phyloP scores from a whole-genome alignment of 495 filamentous ascomycete genomes.

The Daldinia vernicosa region DNA sequence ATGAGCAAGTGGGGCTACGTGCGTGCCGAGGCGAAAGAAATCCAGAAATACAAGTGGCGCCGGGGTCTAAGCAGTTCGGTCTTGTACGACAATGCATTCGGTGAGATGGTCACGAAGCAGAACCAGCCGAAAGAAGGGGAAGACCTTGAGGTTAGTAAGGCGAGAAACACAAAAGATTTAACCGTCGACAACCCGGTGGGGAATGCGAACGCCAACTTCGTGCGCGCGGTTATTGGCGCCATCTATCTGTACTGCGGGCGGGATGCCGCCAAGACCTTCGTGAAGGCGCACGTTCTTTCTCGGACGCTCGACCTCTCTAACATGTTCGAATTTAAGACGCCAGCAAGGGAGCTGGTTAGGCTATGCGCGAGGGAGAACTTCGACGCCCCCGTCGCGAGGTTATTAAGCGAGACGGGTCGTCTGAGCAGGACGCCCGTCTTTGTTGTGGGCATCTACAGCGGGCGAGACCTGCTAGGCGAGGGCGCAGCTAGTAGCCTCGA shows the following conservation, averaged over 20 bases:
- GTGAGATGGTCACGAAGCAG: slow-evolving; percentile 59
- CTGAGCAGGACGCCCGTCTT: slow-evolving; percentile 84
- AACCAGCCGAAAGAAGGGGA: slow-evolving; percentile 20
- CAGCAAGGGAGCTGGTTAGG: slow-evolving; percentile 78
- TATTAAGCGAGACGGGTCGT: slow-evolving; percentile 89
- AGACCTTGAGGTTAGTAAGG: slow-evolving; percentile 41
- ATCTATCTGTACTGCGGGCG: slow-evolving; percentile 82
- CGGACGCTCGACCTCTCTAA: slow-evolving; percentile 77
- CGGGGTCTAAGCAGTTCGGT: slow-evolving; percentile 75
- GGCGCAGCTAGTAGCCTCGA: slow-evolving; percentile 77
- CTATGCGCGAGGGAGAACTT: slow-evolving; percentile 91
- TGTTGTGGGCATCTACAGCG: slow-evolving; percentile 92
- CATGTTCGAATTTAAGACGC: slow-evolving; percentile 84
- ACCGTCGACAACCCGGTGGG: slow-evolving; percentile 38
- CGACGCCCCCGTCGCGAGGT: slow-evolving; percentile 82
- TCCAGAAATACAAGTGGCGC: slow-evolving; percentile 66
- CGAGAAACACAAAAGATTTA: slow-evolving; percentile 26
- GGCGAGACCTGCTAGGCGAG: slow-evolving; percentile 88
- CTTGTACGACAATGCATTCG: slow-evolving; percentile 82
- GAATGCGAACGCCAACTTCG: slow-evolving; percentile 67
- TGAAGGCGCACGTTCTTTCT: slow-evolving; percentile 80
- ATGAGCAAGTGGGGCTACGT: slow-evolving; percentile 53
- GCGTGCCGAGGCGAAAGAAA: slow-evolving; percentile 48
- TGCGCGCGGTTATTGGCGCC: slow-evolving; percentile 81
- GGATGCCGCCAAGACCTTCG: slow-evolving; percentile 78